Evolutionary conservation across 192 early-diverging fungal species (phyloP).

Genomic region (Lunasporangiospora selenospora): DNA sequence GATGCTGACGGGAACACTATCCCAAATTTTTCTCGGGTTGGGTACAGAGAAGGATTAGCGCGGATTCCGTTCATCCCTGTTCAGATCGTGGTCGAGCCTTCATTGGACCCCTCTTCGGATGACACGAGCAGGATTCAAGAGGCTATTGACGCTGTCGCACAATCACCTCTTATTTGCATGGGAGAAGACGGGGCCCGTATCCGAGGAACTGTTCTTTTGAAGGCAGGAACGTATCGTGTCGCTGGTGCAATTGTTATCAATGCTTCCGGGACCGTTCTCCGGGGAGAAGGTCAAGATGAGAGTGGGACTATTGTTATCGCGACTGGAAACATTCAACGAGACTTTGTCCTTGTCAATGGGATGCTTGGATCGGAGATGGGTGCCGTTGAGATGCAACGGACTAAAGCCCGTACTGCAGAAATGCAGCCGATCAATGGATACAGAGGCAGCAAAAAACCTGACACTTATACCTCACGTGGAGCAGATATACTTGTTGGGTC

Average conservation of each 20-base stretch:
- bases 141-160: slow-evolving; percentile 26
- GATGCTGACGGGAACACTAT: slow-evolving; percentile 20
- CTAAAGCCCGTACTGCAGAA: slow-evolving; percentile 31
- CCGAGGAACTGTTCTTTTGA: slow-evolving; percentile 35
- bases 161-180: slow-evolving; percentile 10
- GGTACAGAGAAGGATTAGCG: slow-evolving; percentile 40
- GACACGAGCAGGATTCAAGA: slow-evolving; percentile 32
- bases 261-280: slow-evolving; percentile 24
- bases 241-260: slow-evolving; percentile 36
- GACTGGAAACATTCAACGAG: slow-evolving; percentile 39
- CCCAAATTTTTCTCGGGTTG: slow-evolving; percentile 40
- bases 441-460: slow-evolving; percentile 28
- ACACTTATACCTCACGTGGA: slow-evolving; percentile 20
- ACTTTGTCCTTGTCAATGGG: slow-evolving; percentile 41
- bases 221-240: slow-evolving; percentile 33
- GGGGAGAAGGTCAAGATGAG: slow-evolving; percentile 39
- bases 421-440: slow-evolving; percentile 45
- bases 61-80: slow-evolving; percentile 32
- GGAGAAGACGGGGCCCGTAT: slow-evolving; percentile 28
- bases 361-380: slow-evolving; percentile 42
- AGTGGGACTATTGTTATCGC: slow-evolving; percentile 28
- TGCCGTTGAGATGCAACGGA: slow-evolving; percentile 13
- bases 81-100: slow-evolving; percentile 31
- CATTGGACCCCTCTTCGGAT: slow-evolving; percentile 13
- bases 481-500: slow-evolving; percentile 20